Evolutionary conservation across 495 filamentous ascomycete species (phyloP), one percentile per base, ranked within the genome.

Genomic region (Xylaria venustula): DNA sequence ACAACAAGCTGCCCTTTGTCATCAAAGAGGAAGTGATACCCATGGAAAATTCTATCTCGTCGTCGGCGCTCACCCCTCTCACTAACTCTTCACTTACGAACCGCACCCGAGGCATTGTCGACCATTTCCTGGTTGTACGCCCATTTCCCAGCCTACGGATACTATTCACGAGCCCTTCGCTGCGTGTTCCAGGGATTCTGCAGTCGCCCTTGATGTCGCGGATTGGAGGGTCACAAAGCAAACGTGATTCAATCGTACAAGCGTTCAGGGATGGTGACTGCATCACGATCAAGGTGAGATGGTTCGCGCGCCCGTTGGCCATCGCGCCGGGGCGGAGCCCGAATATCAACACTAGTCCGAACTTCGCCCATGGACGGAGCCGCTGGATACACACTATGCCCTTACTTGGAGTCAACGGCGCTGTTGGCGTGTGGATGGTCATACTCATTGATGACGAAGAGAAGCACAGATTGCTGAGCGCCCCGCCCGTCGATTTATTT

Each of bases 351-450:
- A 20, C 34, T 7, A 58, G 22, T 7, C 1, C 30, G 15, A 59
- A n/a, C 32, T 3, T 26, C n/a, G 63, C 67, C 12, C 77, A 80
- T 32, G 83, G 82, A 1, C 75, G 82, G 23, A 72, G 77, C 12
- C 71, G 83, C 37, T 89, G 85, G 79, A 82, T 88, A 41, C 85
- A 87, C 62, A 85, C 83, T 68, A 87, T 84, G 32, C 85, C 86
- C 11, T 70, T 88, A 12, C 49, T 84, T 14, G 84, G 85, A 0
- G 75, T 69, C 30, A 80, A 87, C 60, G 80, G 83, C 15, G 73
- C 78, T 9, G 77, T 87, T 8, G 86, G 86, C 50, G 85, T 87
- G 0, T 87, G 84, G 85, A 85, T 89, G 83, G 76, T 88, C 17
- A 79, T 87, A 0, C 77, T 88, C 64, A 80, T 87, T 0, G 84